Conservation (phyloP, 225 moss, liverwort and hornwort species). For the Bryoerythrophyllum caledonicum region DNA sequence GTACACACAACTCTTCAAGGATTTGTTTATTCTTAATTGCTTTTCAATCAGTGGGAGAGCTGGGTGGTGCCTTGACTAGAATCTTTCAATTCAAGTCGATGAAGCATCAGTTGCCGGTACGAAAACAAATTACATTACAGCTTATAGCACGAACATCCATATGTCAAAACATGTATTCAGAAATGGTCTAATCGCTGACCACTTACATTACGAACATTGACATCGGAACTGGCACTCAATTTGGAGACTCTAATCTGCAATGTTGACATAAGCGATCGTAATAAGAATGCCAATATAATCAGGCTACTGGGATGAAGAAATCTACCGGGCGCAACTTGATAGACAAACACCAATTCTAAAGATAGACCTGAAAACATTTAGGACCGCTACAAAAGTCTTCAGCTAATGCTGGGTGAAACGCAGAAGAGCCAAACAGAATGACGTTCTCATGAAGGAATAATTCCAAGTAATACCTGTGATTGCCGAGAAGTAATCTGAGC, state of each 20-base stretch:
- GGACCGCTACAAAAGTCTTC: conserved; percentile 3
- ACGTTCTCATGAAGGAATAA: neutral
- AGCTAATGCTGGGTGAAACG: too few species aligned
- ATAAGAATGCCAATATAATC: too few species aligned
- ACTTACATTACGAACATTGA: neutral
- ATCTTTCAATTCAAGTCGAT: too few species aligned
- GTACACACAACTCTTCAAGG: neutral
- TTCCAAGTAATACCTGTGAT: neutral
- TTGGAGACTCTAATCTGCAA: conserved; percentile 8
- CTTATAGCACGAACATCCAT: neutral
- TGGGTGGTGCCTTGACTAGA: too few species aligned
- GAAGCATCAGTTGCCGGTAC: neutral
- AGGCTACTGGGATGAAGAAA: too few species aligned
- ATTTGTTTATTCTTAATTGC: too few species aligned
- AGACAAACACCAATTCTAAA: neutral
- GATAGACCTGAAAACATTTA: conserved; percentile 3
- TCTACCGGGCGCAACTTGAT: too few species aligned
- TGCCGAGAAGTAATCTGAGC: conserved; percentile 4
- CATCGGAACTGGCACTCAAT: conserved; percentile 2
- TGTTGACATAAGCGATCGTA: conserved; percentile 8
- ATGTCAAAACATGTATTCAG: conserved; percentile 13
- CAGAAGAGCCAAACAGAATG: conserved; percentile 7
- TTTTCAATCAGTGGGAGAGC: too few species aligned
- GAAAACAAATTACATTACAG: neutral
- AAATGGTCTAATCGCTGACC: conserved; percentile 21